These are phyloP conservation scores for Gyromitra esculenta DNA, from an alignment of 2,329 filamentous ascomycete genomes.

Conservation along the genomic window DNA sequence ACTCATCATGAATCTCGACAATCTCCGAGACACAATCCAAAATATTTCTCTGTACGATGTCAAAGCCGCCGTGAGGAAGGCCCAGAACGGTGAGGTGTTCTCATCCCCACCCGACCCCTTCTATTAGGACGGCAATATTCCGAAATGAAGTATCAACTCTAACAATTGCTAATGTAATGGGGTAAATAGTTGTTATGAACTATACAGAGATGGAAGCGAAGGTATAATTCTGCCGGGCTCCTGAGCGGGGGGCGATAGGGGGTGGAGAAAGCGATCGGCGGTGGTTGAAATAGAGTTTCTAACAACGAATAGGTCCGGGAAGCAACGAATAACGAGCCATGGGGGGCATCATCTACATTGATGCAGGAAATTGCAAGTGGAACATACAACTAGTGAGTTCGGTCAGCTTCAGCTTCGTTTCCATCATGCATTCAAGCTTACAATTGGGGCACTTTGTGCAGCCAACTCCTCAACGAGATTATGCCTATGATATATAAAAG, in stretches of 20 bases:
- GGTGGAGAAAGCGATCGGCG: slow-evolving; percentile 25
- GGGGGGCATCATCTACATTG: slow-evolving; percentile 82
- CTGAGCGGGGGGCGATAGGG: slow-evolving; percentile 22
- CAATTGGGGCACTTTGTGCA: slow-evolving; percentile 61
- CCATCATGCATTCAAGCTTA: slow-evolving; percentile 28
- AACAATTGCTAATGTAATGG: slow-evolving; percentile 53
- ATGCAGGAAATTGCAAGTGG: slow-evolving; percentile 99
- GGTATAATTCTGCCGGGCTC: slow-evolving; percentile 61
- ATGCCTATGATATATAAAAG: slow-evolving; percentile 99
- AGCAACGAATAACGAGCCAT: slow-evolving; percentile 98
- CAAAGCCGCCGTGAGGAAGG: slow-evolving; percentile 93
- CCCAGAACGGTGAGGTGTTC: slow-evolving; percentile 83
- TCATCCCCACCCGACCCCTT: slow-evolving; percentile 37
- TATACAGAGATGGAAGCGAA: slow-evolving; percentile 91
- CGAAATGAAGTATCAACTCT: neutral
- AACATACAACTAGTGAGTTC: slow-evolving; percentile 93
- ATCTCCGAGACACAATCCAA: slow-evolving; percentile 84
- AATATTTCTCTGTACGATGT: slow-evolving; percentile 94
- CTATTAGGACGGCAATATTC: neutral
- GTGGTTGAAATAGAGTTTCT: slow-evolving; percentile 29
- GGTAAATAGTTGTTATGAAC: slow-evolving; percentile 85
- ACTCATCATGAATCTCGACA: slow-evolving; percentile 81
- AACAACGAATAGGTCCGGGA: slow-evolving; percentile 77
- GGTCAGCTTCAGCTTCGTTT: slow-evolving; percentile 1
- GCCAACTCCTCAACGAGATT: slow-evolving; percentile 96